Evolutionary conservation across 768 basidiomycete species (phyloP), one percentile per base, ranked within the genome.

Genomic region (Psilocybe azurescens): DNA sequence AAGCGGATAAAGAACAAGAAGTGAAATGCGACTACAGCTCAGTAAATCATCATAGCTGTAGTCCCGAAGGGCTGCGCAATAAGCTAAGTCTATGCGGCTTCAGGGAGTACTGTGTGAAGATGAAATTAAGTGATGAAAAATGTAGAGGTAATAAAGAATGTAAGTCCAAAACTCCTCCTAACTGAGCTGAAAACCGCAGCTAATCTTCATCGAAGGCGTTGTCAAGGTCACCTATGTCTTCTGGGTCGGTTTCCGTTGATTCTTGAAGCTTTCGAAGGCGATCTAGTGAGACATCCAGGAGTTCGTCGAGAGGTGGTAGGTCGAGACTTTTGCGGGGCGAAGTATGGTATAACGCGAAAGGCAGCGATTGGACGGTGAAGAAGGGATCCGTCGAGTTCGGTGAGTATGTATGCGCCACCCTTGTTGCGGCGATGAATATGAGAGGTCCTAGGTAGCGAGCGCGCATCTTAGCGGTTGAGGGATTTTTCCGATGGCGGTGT

Each of bases 381-480:
- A 3, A 70, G 53, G 3, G 67, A 53, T 0, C 72, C 69, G 52
- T 71, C 61, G 24, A 74, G 61, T 48, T 72, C 67, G 1, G 51
- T 28, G 4, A 73, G 53, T 6, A 65, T 64, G 49, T 71, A 75
- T 0, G 69, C 64, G 6, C 71, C 70, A 3, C 69, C 70, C 29
- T 11, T 52, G 29, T 67, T 72, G 1, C 63, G 63, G 61, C 56
- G 10, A 74, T 55, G 5, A 79, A 71, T 3, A 72, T 61, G 32
- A 72, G 65, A 1, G 77, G 79, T 1, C 77, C 76, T 3, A 74
- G 64, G 60, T 79, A 79, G 0, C 67, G 50, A 3, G 72, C 69
- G 2, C 56, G 60, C 13, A 65, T 69, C 57, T 79, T 79, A n/a
- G 1, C 58, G 69, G 24, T 69, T 67, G 2, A 74, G 59, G 0